A percentile compares a stretch with the other conserved stretches of the same genome.
phyloP scores from a whole-genome alignment of 768 basidiomycete species.

The Tremella fuciformis region DNA sequence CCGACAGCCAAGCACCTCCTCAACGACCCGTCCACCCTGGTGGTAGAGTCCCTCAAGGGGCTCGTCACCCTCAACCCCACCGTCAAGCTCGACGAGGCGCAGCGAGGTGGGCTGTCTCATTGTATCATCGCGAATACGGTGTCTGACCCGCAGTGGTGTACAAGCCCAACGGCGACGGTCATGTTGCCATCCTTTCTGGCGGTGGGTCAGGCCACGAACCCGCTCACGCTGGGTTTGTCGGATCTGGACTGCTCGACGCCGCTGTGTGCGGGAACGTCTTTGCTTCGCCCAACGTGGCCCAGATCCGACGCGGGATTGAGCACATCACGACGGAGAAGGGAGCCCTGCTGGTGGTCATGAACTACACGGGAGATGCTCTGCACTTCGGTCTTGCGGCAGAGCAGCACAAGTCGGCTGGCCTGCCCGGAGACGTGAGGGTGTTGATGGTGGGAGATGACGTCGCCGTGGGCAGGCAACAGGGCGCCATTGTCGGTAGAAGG shows the following conservation, averaged over 20 bases:
- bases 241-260: conserved; percentile 73
- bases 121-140: not conserved
- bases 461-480: conserved; percentile 52
- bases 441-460: conserved; percentile 54
- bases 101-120: conserved; percentile 60
- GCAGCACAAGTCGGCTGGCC: conserved; percentile 41
- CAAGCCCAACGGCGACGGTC: conserved; percentile 11
- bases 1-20: conserved; percentile 46
- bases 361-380: conserved; percentile 54
- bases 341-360: conserved; percentile 47
- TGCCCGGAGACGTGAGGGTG: conserved; percentile 45
- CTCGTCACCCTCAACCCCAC: conserved; percentile 61
- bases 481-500: conserved; percentile 54
- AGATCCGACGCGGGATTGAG: conserved; percentile 77
- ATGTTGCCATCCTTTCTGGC: conserved; percentile 62
- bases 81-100: conserved; percentile 65
- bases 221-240: conserved; percentile 84
- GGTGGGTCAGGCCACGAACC: conserved; percentile 73
- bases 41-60: conserved; percentile 40
- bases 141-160: conserved; percentile 13
- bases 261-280: conserved; percentile 88
- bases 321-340: conserved; percentile 55
- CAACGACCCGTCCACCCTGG: conserved; percentile 44
- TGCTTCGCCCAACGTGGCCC: conserved; percentile 81
- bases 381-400: conserved; percentile 54